Conservation (phyloP, 2,329 filamentous ascomycete species). For the Fusarium sp. region DNA sequence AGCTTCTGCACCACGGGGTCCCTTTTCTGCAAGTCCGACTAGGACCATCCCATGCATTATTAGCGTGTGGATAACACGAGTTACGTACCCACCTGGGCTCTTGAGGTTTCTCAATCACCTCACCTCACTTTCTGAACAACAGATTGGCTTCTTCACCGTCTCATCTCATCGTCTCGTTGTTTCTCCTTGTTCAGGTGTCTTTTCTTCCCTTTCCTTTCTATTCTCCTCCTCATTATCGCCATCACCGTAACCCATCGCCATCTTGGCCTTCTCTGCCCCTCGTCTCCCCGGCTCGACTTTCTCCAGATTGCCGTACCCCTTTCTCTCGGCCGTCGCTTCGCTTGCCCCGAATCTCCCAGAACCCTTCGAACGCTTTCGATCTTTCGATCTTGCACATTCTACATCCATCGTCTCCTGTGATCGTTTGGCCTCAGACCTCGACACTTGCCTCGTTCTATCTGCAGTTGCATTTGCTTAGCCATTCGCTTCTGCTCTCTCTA, state of each 20-base stretch:
- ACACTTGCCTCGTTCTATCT: slow-evolving; percentile 37
- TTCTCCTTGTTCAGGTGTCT: slow-evolving; percentile 43
- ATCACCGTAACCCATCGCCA: slow-evolving; percentile 42
- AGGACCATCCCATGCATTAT: slow-evolving; percentile 28
- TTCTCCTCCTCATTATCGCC: slow-evolving; percentile 39
- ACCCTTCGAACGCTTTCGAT: slow-evolving; percentile 31
- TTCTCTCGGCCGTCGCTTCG: slow-evolving; percentile 43
- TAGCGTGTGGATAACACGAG: slow-evolving; percentile 15
- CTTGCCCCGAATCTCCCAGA: slow-evolving; percentile 35
- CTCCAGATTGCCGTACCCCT: slow-evolving; percentile 45
- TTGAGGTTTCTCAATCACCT: slow-evolving; percentile 27
- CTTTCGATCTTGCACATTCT: slow-evolving; percentile 19
- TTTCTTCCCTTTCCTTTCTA: slow-evolving; percentile 35
- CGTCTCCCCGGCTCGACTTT: slow-evolving; percentile 35
- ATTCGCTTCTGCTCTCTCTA: slow-evolving; percentile 41
- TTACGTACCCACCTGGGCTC: slow-evolving; percentile 27
- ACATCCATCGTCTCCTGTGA: slow-evolving; percentile 37
- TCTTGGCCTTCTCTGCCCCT: slow-evolving; percentile 38
- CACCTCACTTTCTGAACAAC: slow-evolving; percentile 28
- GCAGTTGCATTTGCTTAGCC: slow-evolving; percentile 42
- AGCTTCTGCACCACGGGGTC: not conserved
- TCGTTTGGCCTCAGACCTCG: slow-evolving; percentile 44
- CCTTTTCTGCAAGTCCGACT: not conserved
- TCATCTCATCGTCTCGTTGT: slow-evolving; percentile 39
- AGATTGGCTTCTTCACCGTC: slow-evolving; percentile 37